Percentiles rank a stretch among this genome's conserved stretches.
These are phyloP conservation scores for Nakaseomyces sp. DNA, from an alignment of 1,139 yeast genomes.

Conservation along the genomic window DNA sequence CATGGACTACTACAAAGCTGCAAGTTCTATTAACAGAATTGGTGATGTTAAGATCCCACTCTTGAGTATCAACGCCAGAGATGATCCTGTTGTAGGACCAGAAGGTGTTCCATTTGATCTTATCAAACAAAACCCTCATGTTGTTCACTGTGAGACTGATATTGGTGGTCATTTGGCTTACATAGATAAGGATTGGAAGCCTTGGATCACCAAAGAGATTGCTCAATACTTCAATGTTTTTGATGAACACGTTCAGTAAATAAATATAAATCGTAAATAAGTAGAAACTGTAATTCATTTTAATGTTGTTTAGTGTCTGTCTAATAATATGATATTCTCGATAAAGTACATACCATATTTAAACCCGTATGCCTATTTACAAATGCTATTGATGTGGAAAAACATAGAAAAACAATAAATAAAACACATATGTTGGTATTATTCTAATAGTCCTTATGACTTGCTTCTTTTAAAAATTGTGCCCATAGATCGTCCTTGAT, in stretches of 20 bases:
- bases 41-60: conserved; percentile 55
- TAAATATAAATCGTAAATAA: background rate
- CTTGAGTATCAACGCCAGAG: conserved; percentile 58
- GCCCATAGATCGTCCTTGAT: conserved; percentile 58
- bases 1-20: conserved; percentile 61
- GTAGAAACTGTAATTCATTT: too few relatives aligned
- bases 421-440: background rate
- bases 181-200: conserved; percentile 47
- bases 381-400: too few relatives aligned
- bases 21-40: conserved; percentile 54
- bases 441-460: background rate
- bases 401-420: too few relatives aligned
- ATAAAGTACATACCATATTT: too few relatives aligned
- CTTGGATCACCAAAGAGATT: conserved; percentile 67
- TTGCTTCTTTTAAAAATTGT: conserved; percentile 32
- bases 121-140: conserved; percentile 57
- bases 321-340: too few relatives aligned
- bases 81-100: conserved; percentile 75
- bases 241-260: conserved; percentile 33
- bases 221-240: conserved; percentile 52
- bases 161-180: conserved; percentile 83
- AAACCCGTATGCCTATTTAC: too few relatives aligned
- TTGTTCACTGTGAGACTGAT: conserved; percentile 56
- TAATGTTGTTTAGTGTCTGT: too few relatives aligned
- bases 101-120: conserved; percentile 57